Conservation (phyloP, 768 basidiomycete genomes). For the Cubamyces sp. region DNA sequence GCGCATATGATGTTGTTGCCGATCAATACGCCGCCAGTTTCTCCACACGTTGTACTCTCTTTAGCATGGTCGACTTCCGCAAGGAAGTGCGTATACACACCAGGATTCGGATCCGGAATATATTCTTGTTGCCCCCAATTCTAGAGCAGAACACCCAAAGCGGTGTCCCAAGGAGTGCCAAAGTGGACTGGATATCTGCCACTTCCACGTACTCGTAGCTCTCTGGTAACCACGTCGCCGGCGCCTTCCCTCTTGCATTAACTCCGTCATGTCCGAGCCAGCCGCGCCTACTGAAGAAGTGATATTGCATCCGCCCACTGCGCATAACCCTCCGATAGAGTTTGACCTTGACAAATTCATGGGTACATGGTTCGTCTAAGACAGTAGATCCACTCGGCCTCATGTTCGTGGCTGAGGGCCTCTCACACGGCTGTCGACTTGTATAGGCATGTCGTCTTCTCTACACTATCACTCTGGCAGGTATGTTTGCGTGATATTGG, state of each 20-base stretch:
- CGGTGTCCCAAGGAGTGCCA: too few species aligned
- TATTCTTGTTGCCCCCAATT: too few species aligned
- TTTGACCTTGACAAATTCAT: constrained; percentile 30
- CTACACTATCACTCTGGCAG: constrained; percentile 49
- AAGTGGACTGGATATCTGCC: too few species aligned
- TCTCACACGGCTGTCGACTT: background rate
- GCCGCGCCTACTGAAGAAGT: background rate
- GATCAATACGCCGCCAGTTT: background rate
- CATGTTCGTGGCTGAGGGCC: background rate
- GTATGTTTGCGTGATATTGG: constrained; percentile 26
- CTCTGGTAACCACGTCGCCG: too few species aligned
- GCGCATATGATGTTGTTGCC: background rate
- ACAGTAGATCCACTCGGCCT: too few species aligned
- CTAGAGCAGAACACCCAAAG: too few species aligned
- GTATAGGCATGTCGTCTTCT: constrained; percentile 41
- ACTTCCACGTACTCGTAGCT: too few species aligned
- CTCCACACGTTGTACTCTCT: background rate
- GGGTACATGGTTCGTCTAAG: constrained; percentile 29
- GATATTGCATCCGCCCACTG: constrained; percentile 16
- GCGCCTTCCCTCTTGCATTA: background rate
- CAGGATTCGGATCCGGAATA: too few species aligned
- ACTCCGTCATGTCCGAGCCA: background rate
- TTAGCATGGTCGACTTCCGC: constrained; percentile 2
- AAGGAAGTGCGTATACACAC: too few species aligned
- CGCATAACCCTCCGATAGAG: constrained; percentile 16